A percentile compares a stretch with the other conserved stretches of the same genome.
Conservation (phyloP, 2,329 filamentous ascomycete species). For the Colletotrichum higginsianum region DNA sequence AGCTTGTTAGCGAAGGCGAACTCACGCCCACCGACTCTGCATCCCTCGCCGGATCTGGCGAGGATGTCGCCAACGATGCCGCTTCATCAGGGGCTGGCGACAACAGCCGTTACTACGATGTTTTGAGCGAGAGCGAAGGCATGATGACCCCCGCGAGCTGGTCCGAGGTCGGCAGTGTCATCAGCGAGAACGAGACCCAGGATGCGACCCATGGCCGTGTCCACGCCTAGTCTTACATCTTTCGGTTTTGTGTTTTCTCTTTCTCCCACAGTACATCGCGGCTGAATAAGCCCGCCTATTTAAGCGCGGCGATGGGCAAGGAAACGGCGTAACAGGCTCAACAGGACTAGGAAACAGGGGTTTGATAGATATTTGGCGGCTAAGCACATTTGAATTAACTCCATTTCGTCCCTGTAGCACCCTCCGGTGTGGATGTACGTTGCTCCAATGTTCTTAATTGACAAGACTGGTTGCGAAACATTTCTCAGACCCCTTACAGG, state of each 20-base stretch:
- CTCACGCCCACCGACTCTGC: conserved; percentile 72
- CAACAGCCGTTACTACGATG: conserved; percentile 62
- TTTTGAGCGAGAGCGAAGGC: conserved; percentile 73
- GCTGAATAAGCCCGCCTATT: conserved; percentile 7
- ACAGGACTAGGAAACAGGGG: conserved; percentile 34
- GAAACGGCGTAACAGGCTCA: conserved; percentile 34
- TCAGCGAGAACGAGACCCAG: conserved; percentile 67
- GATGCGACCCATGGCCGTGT: conserved; percentile 46
- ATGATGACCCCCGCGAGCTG: conserved; percentile 74
- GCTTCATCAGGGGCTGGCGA: conserved; percentile 55
- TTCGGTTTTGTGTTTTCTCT: conserved; percentile 16
- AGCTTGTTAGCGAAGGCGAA: conserved; percentile 67
- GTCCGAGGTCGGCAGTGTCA: conserved; percentile 75
- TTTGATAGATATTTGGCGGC: conserved; percentile 31
- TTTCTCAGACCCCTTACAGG: too few relatives aligned
- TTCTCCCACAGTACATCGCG: not conserved
- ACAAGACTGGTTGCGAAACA: not conserved
- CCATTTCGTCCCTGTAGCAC: not conserved
- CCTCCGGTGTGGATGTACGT: not conserved
- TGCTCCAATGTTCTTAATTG: not conserved
- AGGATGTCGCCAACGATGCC: conserved; percentile 62
- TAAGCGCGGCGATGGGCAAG: conserved; percentile 7
- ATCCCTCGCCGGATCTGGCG: conserved; percentile 67
- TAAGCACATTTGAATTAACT: conserved; percentile 2
- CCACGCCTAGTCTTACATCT: conserved; percentile 48